Evolutionary conservation across 495 filamentous ascomycete species (phyloP), one percentile per base, ranked within the genome.

Genomic region (Penicillium cosmopolitanum): DNA sequence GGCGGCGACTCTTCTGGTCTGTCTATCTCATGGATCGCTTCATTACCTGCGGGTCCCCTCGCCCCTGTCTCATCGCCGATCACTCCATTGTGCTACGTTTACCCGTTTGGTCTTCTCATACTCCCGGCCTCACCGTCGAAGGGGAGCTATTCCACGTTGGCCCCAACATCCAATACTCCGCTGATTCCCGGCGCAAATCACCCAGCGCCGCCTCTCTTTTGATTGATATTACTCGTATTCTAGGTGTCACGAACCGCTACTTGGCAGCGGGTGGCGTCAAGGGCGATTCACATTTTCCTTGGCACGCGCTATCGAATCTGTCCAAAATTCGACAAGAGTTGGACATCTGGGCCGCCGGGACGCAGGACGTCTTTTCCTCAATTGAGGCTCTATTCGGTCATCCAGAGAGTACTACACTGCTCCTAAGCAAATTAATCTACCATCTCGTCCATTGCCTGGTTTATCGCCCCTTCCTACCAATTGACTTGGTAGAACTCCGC

Each of bases 271-370:
- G 91, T 6, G 91, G 91, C 23, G 90, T 93, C 52, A 94, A 93
- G 69, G 90, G 89, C 47, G 91, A 96, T 66, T 91, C 89, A 0
- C 90, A 93, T 66, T 94, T 94, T 63, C 90, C 91, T 15, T 96
- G 91, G 91, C 90, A 96, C 68, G 83, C 90, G 4, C 80, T 91
- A 21, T 93, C 90, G 8, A 93, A 88, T 63, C 79, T 94, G 1
- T 94, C 91, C 47, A 91, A 92, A 63, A 93, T 96, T 59, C 83
- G 91, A 44, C 89, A 92, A 55, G 90, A 94, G 60, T 77, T 96
- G 13, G 90, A 96, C 64, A 79, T 89, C 46, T 96, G 91, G 91
- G 88, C 88, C 8, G 89, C 90, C 5, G 89, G 88, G 18, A 91
- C 89, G 6, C 86, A 90, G 55, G 89, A 92, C 63, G 84, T 90